A percentile compares a stretch with the other conserved stretches of the same genome.
Conservation (phyloP, 2,329 filamentous ascomycete genomes). For the Plectosphaerella sp. region DNA sequence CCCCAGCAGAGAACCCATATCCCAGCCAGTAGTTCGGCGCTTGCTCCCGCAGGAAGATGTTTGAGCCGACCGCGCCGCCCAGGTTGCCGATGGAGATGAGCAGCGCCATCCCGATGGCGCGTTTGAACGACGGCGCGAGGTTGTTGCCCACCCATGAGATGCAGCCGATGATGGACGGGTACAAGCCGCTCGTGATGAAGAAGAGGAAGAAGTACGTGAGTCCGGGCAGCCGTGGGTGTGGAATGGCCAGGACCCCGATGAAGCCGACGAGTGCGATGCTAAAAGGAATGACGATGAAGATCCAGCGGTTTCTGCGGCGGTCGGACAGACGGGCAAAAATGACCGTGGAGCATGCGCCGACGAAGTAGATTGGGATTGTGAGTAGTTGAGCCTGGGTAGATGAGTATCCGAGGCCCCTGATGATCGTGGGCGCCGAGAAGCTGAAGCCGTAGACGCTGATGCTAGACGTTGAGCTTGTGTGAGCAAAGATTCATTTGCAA, state of each 20-base stretch:
- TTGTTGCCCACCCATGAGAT: slow-evolving; percentile 19
- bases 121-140: slow-evolving; percentile 15
- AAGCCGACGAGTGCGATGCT: slow-evolving; percentile 7
- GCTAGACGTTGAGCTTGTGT: slow-evolving; percentile 36
- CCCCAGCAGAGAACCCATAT: slow-evolving; percentile 6
- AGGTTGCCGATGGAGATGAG: slow-evolving; percentile 13
- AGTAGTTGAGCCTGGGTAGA: slow-evolving; percentile 20
- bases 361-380: slow-evolving; percentile 25
- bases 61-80: slow-evolving; percentile 6
- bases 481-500: slow-evolving; percentile 66
- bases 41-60: slow-evolving; percentile 8
- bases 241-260: slow-evolving; percentile 8
- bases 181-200: slow-evolving; percentile 45
- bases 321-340: slow-evolving; percentile 7
- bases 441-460: slow-evolving; percentile 18
- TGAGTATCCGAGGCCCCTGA: slow-evolving; percentile 32
- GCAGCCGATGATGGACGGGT: slow-evolving; percentile 22
- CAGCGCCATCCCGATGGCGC: slow-evolving; percentile 17
- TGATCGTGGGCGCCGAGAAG: slow-evolving; percentile 29
- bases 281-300: slow-evolving; percentile 8
- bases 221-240: slow-evolving; percentile 35
- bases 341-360: slow-evolving; percentile 18
- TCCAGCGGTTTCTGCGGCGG: slow-evolving; percentile 5
- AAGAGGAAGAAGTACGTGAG: slow-evolving; percentile 58
- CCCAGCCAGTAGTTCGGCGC: slow-evolving; percentile 6